Evolutionary conservation across 2,329 filamentous ascomycete genomes (phyloP), one percentile per base, ranked within the genome.

Genomic region (Malbranchea cinnamomea): DNA sequence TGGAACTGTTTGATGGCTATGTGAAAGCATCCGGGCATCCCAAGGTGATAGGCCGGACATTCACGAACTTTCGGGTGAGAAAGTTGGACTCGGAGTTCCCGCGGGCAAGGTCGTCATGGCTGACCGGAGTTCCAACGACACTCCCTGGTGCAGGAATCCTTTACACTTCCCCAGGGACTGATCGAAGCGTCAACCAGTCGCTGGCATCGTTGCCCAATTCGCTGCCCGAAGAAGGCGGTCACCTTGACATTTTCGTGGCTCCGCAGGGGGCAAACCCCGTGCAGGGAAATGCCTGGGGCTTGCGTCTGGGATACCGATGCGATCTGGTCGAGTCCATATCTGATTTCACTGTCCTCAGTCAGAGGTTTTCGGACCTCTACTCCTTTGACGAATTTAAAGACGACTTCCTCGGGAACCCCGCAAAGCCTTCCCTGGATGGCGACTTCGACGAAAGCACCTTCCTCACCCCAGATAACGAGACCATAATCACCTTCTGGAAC

Each of bases 1-100:
- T 34, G 28, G 37, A 39, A 22, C 19, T 39, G 4, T 26, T 21
- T 13, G 31, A 39, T 31, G 37, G 37, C 5, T 39, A 37, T 28
- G 32, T 39, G 19, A 21, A 18, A 14, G 18, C 31, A 3, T 27
- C 37, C 9, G 25, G 12, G 2, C 31, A 25, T 7, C 31, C 37
- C 9, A 32, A 13, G 17, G 34, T 36, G 3, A 26, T 37, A 13
- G 28, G 26, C 20, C 31, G 31, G 14, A 28, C 9, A 14, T 12
- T 9, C 12, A 7, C 9, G 4, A 22, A 34, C 21, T 32, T 32
- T 14, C 10, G 28, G 14, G 11, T n/a, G n/a, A 19, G 23, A 9
- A 23, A 11, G 16, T 13, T 25, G 13, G 15, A 8, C 8, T 18
- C 12, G 11, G 14, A 26, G 11, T 14, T n/a, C 11, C 2, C 4